Base-by-base conservation (phyloP, 805 yeast genomes). In the Pichia membranifaciens region DNA sequence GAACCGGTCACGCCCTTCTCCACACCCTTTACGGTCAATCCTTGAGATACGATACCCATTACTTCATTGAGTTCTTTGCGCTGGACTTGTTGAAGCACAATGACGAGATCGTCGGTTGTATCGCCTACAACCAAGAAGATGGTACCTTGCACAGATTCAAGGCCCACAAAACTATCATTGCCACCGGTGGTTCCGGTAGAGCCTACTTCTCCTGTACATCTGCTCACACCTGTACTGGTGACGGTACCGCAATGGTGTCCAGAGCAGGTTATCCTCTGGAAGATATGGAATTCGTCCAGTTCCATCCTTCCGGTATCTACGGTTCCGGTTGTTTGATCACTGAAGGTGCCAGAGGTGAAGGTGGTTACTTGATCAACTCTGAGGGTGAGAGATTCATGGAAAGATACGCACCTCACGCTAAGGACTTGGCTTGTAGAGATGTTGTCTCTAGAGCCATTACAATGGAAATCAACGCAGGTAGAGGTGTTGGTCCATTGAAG, bases 321-420 rank as follows among this genome's bases (percentile, higher is more conserved):
- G 99, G 99, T 51, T 88, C 98, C 36, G 99, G 99, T 56, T 93
- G 98, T 77, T 75, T 91, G 75, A 93, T 93, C 69, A 93, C 99
- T 48, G 99, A 93, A 74, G 99, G 99, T 75, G 96, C 97, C 58
- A 86, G 99, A 78, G 99, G 99, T 79, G 99, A 93, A 77, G 99
- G 99, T 81, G 99, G 99, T 55, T 93, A 80, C 79, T 76, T 91
- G 68, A 78, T 91, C 55, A 91, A 91, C 79, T 80, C 89, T 58
- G 96, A 93, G 74, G 99, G 99, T 78, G 99, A 91, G 76, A 84
- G 99, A 71, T 91, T 91, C 71, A 91, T 91, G 99, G 99, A 91
- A 77, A 84, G 99, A 72, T 91, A 91, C 66, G 99, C 99, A 49
- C 99, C 99, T 56, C 85, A 90, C 46, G 98, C 98, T 57, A 93